Evolutionary conservation across 306 rosid genomes (phyloP).

Genomic region (Citrullus colocynthis): DNA sequence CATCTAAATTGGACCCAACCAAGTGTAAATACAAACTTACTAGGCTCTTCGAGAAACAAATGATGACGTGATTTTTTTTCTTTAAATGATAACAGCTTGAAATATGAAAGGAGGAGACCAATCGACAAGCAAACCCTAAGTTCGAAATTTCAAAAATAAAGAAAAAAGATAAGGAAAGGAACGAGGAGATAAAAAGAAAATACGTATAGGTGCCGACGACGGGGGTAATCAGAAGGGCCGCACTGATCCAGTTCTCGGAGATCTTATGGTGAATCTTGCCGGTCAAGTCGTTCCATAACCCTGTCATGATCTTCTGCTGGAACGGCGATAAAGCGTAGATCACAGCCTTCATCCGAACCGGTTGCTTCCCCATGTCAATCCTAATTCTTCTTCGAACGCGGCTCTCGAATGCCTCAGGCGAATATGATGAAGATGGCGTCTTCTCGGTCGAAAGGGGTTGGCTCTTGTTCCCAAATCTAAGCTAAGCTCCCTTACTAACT

Average conservation of each 20-base stretch:
- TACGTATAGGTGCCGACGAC: slow-evolving; percentile 52
- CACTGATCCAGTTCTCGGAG: slow-evolving; percentile 82
- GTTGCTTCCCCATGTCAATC: slow-evolving; percentile 49
- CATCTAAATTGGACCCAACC: not conserved
- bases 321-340: slow-evolving; percentile 72
- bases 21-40: not conserved
- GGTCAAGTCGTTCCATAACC: slow-evolving; percentile 72
- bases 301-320: slow-evolving; percentile 82
- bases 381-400: not conserved
- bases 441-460: not conserved
- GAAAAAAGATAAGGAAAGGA: too few relatives aligned
- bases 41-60: not conserved
- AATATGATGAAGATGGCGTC: not conserved
- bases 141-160: not conserved
- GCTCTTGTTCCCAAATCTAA: not conserved
- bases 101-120: not conserved
- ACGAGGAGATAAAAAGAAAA: not conserved
- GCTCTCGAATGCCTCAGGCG: not conserved
- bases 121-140: slow-evolving; percentile 2
- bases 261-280: slow-evolving; percentile 72
- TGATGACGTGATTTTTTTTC: not conserved
- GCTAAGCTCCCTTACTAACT: not conserved
- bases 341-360: slow-evolving; percentile 67
- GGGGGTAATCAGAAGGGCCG: slow-evolving; percentile 53
- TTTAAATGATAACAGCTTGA: not conserved